phyloP scores from a whole-genome alignment of 805 yeast genomes.

The Komagataella phaffii region DNA sequence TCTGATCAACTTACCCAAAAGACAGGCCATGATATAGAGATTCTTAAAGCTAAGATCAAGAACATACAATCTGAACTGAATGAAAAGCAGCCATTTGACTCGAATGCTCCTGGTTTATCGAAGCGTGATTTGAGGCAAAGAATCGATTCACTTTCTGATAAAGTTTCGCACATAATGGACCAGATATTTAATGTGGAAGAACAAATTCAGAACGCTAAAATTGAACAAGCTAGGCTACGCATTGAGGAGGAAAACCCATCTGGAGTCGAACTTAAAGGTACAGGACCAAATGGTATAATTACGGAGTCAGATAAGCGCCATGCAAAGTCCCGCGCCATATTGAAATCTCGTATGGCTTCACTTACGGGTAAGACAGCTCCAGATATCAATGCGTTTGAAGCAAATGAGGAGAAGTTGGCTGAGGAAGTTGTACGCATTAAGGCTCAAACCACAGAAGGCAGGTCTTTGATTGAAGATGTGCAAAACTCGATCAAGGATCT shows the following conservation, averaged over 20 bases:
- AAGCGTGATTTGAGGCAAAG: constrained; percentile 39
- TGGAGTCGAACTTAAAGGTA: constrained; percentile 52
- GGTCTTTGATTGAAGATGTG: constrained; percentile 54
- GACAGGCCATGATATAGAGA: constrained; percentile 44
- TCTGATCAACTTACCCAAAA: constrained; percentile 16
- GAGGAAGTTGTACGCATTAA: constrained; percentile 38
- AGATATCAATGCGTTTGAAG: constrained; percentile 31
- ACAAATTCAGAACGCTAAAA: constrained; percentile 52
- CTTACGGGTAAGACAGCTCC: constrained; percentile 64
- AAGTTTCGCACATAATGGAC: constrained; percentile 57
- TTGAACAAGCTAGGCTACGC: constrained; percentile 45
- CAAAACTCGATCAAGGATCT: constrained; percentile 57
- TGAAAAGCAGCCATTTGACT: constrained; percentile 4
- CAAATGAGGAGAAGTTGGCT: constrained; percentile 38
- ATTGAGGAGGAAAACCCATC: constrained; percentile 55
- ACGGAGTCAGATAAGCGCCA: constrained; percentile 76
- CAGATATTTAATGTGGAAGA: constrained; percentile 52
- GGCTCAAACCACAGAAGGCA: constrained; percentile 40
- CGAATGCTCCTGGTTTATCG: constrained; percentile 7
- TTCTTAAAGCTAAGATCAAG: constrained; percentile 47
- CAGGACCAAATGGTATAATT: constrained; percentile 78
- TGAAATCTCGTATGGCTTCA: constrained; percentile 85
- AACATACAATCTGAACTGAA: constrained; percentile 26
- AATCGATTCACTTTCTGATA: constrained; percentile 51
- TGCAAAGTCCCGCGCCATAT: constrained; percentile 64